These are phyloP conservation scores for Bonia amplexicaulis DNA, from an alignment of 176 grass and related monocot species.

Conservation along the genomic window DNA sequence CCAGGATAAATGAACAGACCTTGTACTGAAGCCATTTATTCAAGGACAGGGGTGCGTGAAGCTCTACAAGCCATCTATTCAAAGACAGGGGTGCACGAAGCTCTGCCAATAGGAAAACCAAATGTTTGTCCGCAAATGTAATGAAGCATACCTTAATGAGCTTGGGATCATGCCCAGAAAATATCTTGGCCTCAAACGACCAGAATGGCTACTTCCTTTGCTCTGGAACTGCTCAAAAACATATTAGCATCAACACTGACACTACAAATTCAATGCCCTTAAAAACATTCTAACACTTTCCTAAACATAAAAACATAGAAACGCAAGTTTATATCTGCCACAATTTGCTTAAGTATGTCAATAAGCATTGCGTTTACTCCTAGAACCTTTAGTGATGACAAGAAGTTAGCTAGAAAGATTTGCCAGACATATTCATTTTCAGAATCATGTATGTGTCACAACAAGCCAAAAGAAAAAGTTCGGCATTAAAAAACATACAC, in stretches of 20 bases:
- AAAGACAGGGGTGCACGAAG: not conserved
- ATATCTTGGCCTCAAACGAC: conserved; percentile 50
- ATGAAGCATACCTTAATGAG: conserved; percentile 55
- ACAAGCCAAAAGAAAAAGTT: not conserved
- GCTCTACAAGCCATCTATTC: not conserved
- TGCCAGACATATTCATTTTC: not conserved
- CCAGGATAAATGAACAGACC: not conserved
- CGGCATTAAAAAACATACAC: not conserved
- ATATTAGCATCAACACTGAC: not conserved
- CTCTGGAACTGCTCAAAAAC: conserved; percentile 36
- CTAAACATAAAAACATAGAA: not conserved
- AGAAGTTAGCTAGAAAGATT: not conserved
- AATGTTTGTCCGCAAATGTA: not conserved
- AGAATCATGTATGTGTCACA: not conserved
- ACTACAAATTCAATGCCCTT: not conserved
- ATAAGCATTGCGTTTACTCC: not conserved
- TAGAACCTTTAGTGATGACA: not conserved
- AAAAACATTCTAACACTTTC: not conserved
- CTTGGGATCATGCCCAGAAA: conserved; percentile 62
- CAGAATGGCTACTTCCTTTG: conserved; percentile 47
- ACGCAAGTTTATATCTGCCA: not conserved
- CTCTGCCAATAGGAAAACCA: not conserved
- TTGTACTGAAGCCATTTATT: not conserved
- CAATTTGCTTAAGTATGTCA: not conserved
- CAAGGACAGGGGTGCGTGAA: not conserved